phyloP scores from a whole-genome alignment of 371 early-diverging fungal genomes.

The Mucor racemosus region DNA sequence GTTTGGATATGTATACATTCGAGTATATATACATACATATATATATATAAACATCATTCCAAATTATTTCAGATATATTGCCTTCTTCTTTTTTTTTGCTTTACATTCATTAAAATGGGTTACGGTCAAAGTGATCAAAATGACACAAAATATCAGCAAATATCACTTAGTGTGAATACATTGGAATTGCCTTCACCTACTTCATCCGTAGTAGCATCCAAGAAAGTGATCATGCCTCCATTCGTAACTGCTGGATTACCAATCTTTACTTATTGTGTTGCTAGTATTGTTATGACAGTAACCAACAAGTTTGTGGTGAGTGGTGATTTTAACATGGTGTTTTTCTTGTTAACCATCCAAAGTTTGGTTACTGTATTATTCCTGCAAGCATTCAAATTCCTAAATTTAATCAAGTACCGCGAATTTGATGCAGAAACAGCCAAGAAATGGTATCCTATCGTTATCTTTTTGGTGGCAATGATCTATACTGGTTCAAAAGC shows the following conservation, averaged over 20 bases:
- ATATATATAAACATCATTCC: neutral
- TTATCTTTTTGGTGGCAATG: constrained; percentile 91
- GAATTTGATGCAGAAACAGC: constrained; percentile 66
- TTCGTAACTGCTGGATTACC: constrained; percentile 47
- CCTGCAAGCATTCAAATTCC: constrained; percentile 60
- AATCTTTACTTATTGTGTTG: constrained; percentile 85
- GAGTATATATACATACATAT: neutral
- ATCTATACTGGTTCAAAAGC: constrained; percentile 97
- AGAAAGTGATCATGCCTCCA: constrained; percentile 26
- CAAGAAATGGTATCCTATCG: constrained; percentile 88
- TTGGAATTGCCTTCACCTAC: constrained; percentile 13
- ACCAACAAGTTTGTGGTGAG: constrained; percentile 96
- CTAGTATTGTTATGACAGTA: constrained; percentile 95
- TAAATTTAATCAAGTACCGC: constrained; percentile 71
- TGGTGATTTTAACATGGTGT: constrained; percentile 87
- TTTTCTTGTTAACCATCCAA: constrained; percentile 85
- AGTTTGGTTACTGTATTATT: constrained; percentile 46
- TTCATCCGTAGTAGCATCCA: constrained; percentile 25
- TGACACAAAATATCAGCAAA: neutral
- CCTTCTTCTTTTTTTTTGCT: neutral
- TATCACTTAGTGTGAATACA: constrained; percentile 22
- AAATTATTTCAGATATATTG: neutral
- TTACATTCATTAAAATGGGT: constrained; percentile 9
- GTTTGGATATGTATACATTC: constrained; percentile 14
- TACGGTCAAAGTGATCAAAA: constrained; percentile 17